Percentiles rank a stretch among this genome's conserved stretches.
These are phyloP conservation scores for Pseudogymnoascus sp. DNA, from an alignment of 2,329 filamentous ascomycete species.

Conservation along the genomic window DNA sequence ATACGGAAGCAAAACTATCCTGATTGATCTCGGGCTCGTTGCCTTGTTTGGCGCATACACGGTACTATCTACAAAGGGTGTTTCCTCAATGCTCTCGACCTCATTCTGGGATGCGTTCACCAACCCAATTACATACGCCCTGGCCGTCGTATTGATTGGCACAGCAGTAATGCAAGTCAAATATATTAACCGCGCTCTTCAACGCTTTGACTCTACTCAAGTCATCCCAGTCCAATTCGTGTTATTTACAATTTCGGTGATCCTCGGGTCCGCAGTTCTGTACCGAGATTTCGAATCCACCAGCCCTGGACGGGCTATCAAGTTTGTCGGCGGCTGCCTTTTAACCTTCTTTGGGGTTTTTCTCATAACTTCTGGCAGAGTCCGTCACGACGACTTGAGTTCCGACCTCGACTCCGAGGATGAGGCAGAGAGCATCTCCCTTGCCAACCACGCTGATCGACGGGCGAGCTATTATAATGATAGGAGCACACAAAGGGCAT, in stretches of 20 bases:
- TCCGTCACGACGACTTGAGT: constrained; percentile 48
- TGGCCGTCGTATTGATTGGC: constrained; percentile 69
- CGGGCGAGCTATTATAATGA: constrained; percentile 14
- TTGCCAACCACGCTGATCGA: constrained; percentile 43
- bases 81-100: constrained; percentile 88
- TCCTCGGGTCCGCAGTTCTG: constrained; percentile 83
- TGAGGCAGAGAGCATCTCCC: constrained; percentile 57
- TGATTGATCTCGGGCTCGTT: constrained; percentile 89
- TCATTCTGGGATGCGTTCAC: constrained; percentile 83
- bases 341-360: constrained; percentile 97
- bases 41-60: constrained; percentile 95
- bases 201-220: constrained; percentile 92
- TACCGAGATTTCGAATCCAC: constrained; percentile 93
- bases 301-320: constrained; percentile 61
- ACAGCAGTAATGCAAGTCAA: constrained; percentile 96
- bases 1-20: constrained; percentile 78
- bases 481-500: constrained; percentile 13
- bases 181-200: constrained; percentile 84
- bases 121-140: constrained; percentile 82
- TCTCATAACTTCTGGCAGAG: constrained; percentile 82
- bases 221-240: constrained; percentile 98
- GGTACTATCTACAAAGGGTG: constrained; percentile 91
- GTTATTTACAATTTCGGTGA: constrained; percentile 90
- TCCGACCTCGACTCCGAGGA: constrained; percentile 51
- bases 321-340: constrained; percentile 84